Conservation (phyloP, 768 basidiomycete species). For the Pleurotus pulmonarius region DNA sequence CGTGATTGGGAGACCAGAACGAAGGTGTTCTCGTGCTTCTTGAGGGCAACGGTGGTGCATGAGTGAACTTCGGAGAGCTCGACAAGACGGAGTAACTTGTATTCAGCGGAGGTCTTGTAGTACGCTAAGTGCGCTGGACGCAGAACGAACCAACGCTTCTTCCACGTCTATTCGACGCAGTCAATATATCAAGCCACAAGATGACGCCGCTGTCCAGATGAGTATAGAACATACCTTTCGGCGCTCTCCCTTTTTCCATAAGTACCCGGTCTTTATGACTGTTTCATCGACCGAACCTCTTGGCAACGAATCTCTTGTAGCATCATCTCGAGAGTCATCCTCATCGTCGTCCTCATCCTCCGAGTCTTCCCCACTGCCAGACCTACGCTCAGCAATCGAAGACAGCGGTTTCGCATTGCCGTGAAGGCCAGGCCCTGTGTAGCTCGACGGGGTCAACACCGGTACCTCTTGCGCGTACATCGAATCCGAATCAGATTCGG, state of each 20-base stretch:
- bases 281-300: constrained; percentile 58
- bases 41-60: constrained; percentile 82
- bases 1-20: constrained; percentile 87
- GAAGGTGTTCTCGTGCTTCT: constrained; percentile 86
- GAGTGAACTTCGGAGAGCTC: constrained; percentile 88
- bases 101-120: constrained; percentile 95
- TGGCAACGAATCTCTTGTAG: constrained; percentile 28
- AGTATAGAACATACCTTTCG: constrained; percentile 67
- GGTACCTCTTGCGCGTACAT: constrained; percentile 49
- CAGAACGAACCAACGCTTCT: constrained; percentile 98
- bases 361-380: constrained; percentile 71
- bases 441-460: constrained; percentile 31
- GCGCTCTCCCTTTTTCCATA: constrained; percentile 97
- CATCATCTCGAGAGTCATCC: constrained; percentile 59
- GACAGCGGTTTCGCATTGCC: constrained; percentile 41
- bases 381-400: constrained; percentile 74
- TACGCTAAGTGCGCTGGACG: constrained; percentile 90
- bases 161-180: constrained; percentile 75
- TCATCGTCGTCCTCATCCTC: constrained; percentile 70
- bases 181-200: no score
- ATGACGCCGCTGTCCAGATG: no score
- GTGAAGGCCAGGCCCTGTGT: constrained; percentile 16
- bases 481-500: constrained; percentile 87
- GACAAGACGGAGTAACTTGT: constrained; percentile 84
- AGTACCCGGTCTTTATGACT: constrained; percentile 87